These are phyloP conservation scores for Zygoascus ofunaensis DNA, from an alignment of 805 yeast genomes.

Conservation along the genomic window DNA sequence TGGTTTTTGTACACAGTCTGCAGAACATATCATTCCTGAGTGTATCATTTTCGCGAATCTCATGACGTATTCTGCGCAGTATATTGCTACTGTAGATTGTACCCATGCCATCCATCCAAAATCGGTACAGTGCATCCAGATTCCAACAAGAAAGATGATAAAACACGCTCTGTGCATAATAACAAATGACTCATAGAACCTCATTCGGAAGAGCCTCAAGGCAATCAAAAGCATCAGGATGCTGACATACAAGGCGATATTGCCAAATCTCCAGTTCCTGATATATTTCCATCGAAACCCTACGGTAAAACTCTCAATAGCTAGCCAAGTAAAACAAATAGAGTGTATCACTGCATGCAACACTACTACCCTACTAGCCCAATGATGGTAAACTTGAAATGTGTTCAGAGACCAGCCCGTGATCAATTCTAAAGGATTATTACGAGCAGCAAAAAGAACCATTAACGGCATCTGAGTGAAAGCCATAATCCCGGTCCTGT, in stretches of 20 bases:
- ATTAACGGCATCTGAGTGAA: slow-evolving; percentile 23
- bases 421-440: slow-evolving; percentile 51
- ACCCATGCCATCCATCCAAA: slow-evolving; percentile 46
- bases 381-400: slow-evolving; percentile 50
- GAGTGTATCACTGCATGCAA: slow-evolving; percentile 22
- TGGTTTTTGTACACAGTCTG: slow-evolving; percentile 5
- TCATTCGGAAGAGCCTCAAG: slow-evolving; percentile 39
- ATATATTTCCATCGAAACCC: slow-evolving; percentile 24
- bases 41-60: slow-evolving; percentile 4
- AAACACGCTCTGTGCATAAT: slow-evolving; percentile 33
- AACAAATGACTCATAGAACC: slow-evolving; percentile 49
- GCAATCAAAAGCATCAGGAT: slow-evolving; percentile 39
- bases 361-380: slow-evolving; percentile 23
- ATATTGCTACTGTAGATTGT: slow-evolving; percentile 27
- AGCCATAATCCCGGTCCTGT: slow-evolving; percentile 18
- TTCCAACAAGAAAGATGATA: slow-evolving; percentile 40
- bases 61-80: slow-evolving; percentile 8
- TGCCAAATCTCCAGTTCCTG: slow-evolving; percentile 34
- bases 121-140: slow-evolving; percentile 47
- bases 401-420: slow-evolving; percentile 57
- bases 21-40: slow-evolving; percentile 6
- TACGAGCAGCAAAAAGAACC: slow-evolving; percentile 50
- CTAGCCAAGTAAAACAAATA: slow-evolving; percentile 14
- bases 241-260: slow-evolving; percentile 35
- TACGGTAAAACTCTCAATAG: slow-evolving; percentile 8